Percentiles rank a stretch among this genome's conserved stretches.
Evolutionary conservation across 306 rosid species (phyloP).

Genomic region (Astragalus glycyphyllos): DNA sequence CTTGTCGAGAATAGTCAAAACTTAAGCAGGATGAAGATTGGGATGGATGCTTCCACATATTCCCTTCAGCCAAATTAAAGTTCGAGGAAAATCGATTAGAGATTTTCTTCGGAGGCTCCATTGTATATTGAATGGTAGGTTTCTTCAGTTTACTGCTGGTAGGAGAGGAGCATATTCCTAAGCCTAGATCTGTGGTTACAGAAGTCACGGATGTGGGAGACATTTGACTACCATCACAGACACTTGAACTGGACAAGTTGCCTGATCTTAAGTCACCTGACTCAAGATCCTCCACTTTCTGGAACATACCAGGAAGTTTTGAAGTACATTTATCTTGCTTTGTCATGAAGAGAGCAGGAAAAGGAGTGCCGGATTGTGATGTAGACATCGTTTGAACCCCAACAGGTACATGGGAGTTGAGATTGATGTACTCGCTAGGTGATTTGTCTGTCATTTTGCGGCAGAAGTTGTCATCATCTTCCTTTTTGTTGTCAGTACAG

Average conservation of each 20-base stretch:
- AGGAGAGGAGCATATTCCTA: slow-evolving; percentile 71
- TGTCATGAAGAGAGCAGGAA: slow-evolving; percentile 44
- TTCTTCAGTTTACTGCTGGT: slow-evolving; percentile 50
- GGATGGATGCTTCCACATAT: slow-evolving; percentile 48
- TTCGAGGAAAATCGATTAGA: slow-evolving; percentile 52
- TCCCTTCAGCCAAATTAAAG: slow-evolving; percentile 57
- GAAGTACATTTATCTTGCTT: slow-evolving; percentile 56
- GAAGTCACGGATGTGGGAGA: slow-evolving; percentile 84
- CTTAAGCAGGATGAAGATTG: slow-evolving; percentile 67
- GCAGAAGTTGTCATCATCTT: slow-evolving; percentile 43
- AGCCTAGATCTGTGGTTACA: slow-evolving; percentile 84
- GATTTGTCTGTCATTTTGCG: slow-evolving; percentile 50
- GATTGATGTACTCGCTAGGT: slow-evolving; percentile 50
- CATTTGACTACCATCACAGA: slow-evolving; percentile 65
- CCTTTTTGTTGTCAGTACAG: slow-evolving; percentile 47
- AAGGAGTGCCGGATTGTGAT: slow-evolving; percentile 51
- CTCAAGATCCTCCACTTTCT: slow-evolving; percentile 68
- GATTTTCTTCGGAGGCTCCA: slow-evolving; percentile 54
- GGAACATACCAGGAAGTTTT: slow-evolving; percentile 53
- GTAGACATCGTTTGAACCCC: slow-evolving; percentile 51
- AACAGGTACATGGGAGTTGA: slow-evolving; percentile 52
- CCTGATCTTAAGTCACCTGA: slow-evolving; percentile 61
- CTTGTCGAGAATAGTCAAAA: slow-evolving; percentile 54
- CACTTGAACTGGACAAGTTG: slow-evolving; percentile 76
- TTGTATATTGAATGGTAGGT: slow-evolving; percentile 42